A percentile compares a stretch with the other conserved stretches of the same genome.
phyloP scores from a whole-genome alignment of 164 flowering plant genomes.

The Houttuynia cordata region DNA sequence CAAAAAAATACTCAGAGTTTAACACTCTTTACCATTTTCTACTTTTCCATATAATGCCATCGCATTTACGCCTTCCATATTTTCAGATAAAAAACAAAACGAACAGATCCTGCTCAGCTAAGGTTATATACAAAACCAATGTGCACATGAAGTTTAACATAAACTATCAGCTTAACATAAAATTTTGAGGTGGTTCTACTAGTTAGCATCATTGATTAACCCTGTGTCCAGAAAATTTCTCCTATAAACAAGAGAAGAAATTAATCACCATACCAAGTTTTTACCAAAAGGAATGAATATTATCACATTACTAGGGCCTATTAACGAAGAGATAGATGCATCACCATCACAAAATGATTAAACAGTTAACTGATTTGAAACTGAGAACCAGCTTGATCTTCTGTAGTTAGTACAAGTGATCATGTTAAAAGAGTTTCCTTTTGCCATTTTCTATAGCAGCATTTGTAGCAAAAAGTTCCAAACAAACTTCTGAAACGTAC shows the following conservation, averaged over 20 bases:
- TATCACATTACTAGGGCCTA: too few species aligned
- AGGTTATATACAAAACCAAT: not conserved
- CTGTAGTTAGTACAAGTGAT: not conserved
- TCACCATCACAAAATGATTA: too few species aligned
- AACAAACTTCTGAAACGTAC: not conserved
- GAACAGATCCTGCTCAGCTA: not conserved
- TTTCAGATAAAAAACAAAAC: not conserved
- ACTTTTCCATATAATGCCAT: not conserved
- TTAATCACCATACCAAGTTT: too few species aligned
- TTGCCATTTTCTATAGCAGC: not conserved
- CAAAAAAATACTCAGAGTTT: not conserved
- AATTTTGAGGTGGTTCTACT: not conserved
- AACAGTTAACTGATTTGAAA: not conserved
- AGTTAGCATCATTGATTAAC: not conserved
- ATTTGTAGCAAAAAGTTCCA: not conserved
- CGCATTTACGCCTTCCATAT: not conserved
- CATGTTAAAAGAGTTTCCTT: not conserved
- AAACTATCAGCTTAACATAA: too few species aligned
- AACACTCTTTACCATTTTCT: not conserved
- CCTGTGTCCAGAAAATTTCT: not conserved
- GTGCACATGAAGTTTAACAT: not conserved
- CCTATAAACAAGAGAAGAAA: too few species aligned
- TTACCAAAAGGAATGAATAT: too few species aligned
- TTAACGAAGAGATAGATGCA: too few species aligned
- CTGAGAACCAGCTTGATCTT: not conserved